A percentile compares a stretch with the other conserved stretches of the same genome.
phyloP scores from a whole-genome alignment of 805 yeast genomes.

The Schizosaccharomyces octosporus region DNA sequence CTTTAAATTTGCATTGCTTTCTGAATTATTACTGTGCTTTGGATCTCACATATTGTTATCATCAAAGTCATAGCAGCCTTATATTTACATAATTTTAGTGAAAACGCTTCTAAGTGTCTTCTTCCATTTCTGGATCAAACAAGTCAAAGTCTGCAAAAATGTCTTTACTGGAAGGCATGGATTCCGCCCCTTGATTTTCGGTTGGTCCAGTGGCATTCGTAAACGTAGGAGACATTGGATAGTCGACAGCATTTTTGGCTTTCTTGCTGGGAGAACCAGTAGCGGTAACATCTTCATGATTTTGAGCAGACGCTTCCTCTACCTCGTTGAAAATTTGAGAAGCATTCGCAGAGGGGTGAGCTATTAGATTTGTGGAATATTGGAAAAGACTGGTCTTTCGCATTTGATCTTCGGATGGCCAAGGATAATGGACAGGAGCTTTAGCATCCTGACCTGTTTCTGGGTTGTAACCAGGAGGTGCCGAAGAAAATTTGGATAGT shows the following conservation, averaged over 20 bases:
- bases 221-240: neutral
- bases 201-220: neutral
- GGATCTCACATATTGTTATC: too few relatives aligned
- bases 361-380: neutral
- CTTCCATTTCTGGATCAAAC: conserved; percentile 9
- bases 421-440: conserved; percentile 6
- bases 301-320: neutral
- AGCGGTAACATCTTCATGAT: neutral
- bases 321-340: neutral
- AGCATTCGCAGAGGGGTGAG: neutral
- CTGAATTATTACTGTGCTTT: too few relatives aligned
- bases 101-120: conserved; percentile 32
- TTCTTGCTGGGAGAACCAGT: neutral
- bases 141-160: neutral
- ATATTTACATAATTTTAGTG: too few relatives aligned
- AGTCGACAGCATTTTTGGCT: neutral
- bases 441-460: neutral
- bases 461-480: conserved; percentile 6
- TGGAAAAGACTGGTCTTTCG: conserved; percentile 1
- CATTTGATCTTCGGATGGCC: conserved; percentile 8
- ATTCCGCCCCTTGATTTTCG: neutral
- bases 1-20: too few relatives aligned
- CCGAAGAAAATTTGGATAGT: conserved; percentile 6
- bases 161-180: neutral
- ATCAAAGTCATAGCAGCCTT: too few relatives aligned